A percentile compares a stretch with the other conserved stretches of the same genome.
These are phyloP conservation scores for Rhynchosporium secalis DNA, from an alignment of 2,329 filamentous ascomycete species.

Conservation along the genomic window DNA sequence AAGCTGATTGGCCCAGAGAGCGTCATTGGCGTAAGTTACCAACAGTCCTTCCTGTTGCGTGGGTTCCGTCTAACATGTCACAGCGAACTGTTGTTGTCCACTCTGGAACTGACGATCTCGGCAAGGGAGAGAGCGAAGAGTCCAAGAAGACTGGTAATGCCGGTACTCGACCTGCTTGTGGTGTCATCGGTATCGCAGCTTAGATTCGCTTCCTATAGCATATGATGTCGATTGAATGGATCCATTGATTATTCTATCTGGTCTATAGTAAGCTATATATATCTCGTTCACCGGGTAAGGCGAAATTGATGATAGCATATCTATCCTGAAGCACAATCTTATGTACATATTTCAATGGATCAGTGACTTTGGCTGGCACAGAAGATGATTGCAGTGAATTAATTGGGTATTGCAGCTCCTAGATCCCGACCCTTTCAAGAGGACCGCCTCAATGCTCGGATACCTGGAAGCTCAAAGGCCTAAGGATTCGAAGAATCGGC, in stretches of 20 bases:
- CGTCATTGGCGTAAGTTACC: slow-evolving; percentile 75
- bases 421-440: too few species aligned
- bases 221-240: neutral
- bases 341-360: neutral
- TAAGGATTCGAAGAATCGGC: too few species aligned
- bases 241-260: slow-evolving; percentile 8
- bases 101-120: slow-evolving; percentile 93
- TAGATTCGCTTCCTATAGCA: slow-evolving; percentile 45
- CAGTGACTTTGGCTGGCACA: too few species aligned
- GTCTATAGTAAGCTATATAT: slow-evolving; percentile 3
- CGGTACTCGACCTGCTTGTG: slow-evolving; percentile 89
- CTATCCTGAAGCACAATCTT: neutral
- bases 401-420: too few species aligned
- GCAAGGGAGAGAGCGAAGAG: slow-evolving; percentile 87
- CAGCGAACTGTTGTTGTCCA: slow-evolving; percentile 95
- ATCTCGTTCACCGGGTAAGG: slow-evolving; percentile 10
- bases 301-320: neutral
- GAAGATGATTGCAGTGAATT: too few species aligned
- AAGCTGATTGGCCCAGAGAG: slow-evolving; percentile 97
- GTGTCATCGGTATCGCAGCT: slow-evolving; percentile 86
- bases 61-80: slow-evolving; percentile 30
- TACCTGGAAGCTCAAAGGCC: too few species aligned
- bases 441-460: too few species aligned
- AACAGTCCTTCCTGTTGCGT: neutral
- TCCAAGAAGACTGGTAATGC: slow-evolving; percentile 99